Percentiles rank a stretch among this genome's conserved stretches.
These are phyloP conservation scores for Larix sibirica DNA, from an alignment of 83 land plant species.

Conservation along the genomic window DNA sequence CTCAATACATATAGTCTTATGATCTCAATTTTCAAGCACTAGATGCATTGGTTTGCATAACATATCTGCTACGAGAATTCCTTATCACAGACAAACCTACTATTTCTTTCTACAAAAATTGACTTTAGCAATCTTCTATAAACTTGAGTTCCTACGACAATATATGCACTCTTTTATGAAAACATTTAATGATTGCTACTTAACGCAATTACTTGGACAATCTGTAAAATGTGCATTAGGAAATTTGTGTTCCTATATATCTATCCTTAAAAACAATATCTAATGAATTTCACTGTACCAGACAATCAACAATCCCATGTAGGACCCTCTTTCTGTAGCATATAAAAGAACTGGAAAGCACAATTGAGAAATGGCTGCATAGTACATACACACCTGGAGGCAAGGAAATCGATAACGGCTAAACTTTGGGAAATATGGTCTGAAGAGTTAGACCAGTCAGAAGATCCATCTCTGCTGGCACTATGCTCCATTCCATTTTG, in stretches of 20 bases:
- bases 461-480: constrained; percentile 75
- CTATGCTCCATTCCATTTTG: constrained; percentile 92
- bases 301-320: neutral
- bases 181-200: neutral
- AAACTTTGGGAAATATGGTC: constrained; percentile 55
- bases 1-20: neutral
- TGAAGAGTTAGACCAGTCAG: constrained; percentile 55
- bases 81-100: neutral
- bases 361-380: neutral
- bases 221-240: neutral
- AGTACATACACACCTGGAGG: constrained; percentile 50
- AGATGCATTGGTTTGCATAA: neutral
- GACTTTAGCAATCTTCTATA: neutral
- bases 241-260: neutral
- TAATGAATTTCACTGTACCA: neutral
- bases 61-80: neutral
- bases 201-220: neutral
- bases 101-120: neutral
- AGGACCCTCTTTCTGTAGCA: neutral
- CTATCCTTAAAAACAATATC: neutral
- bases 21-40: neutral
- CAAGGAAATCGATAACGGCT: constrained; percentile 67
- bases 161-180: neutral
- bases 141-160: neutral
- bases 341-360: neutral